Base-by-base conservation (phyloP, 2,329 filamentous ascomycete genomes). In the Pestalotiopsis sp. region DNA sequence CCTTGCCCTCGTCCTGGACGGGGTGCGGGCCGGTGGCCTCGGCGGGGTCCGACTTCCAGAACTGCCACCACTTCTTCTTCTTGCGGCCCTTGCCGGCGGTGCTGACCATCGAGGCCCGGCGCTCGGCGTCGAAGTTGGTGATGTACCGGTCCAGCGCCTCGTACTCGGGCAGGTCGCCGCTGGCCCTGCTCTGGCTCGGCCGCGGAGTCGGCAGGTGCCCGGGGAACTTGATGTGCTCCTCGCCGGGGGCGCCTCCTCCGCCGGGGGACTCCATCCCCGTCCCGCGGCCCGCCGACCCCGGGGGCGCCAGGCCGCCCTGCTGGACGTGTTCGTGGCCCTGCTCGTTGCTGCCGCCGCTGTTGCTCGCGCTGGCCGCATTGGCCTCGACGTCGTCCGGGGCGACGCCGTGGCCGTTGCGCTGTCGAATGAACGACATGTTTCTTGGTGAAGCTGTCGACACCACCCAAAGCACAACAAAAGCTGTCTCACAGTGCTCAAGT, bases 31-130 rank as follows among this genome's bases (percentile, higher is more conserved):
- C 38, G n/a, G 45, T 41, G 17, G 20, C 14, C 41, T 64, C 38
- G 20, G 45, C 56, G 12, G 56, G 57, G 17, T 39, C 31, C 6
- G 78, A 77, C 73, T 82, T 81, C 84, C 88, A 89, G 79, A 89
- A 87, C 77, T 87, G 83, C 83, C 85, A 91, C 82, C 86, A 89
- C 70, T 84, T 84, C 81, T 87, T 88, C 76, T 80, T 80, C 27
- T 68, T 67, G 31, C 39, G 60, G 59, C 68, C 62, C 9, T 39
- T 36, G 27, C 69, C 66, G 9, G 57, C 64, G 17, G 59, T 61
- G 62, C 72, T 73, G 4, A 69, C 71, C 14, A 75, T 71, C 17
- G 73, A 77, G 4, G 72, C 74, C 17, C 73, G 64, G 14, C 77
- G 74, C 68, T 76, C 75, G 6, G 68, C 70, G 27, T 77, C 76